A percentile compares a stretch with the other conserved stretches of the same genome.
Evolutionary conservation across 2,329 filamentous ascomycete genomes (phyloP).

Genomic region (Cadophora sp.): DNA sequence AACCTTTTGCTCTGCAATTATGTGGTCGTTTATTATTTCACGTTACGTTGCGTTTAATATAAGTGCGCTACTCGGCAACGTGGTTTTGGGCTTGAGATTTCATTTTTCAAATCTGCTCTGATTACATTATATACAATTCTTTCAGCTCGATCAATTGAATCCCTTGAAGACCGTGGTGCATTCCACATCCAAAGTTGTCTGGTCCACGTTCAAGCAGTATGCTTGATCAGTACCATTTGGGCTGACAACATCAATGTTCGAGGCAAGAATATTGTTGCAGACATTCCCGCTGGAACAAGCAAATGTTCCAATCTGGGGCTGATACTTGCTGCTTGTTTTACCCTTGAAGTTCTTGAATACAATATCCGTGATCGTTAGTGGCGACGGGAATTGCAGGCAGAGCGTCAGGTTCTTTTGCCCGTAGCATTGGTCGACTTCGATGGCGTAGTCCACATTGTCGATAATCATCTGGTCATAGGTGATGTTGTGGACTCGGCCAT

Average conservation of each 20-base stretch:
- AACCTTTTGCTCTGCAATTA: no score
- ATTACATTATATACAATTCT: neutral
- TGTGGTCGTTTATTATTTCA: neutral
- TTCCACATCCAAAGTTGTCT: slow-evolving; percentile 45
- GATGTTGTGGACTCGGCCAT: slow-evolving; percentile 67
- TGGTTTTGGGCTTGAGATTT: neutral
- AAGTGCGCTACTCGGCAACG: neutral
- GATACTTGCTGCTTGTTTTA: slow-evolving; percentile 53
- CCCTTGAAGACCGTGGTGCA: slow-evolving; percentile 42
- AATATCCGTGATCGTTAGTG: slow-evolving; percentile 61
- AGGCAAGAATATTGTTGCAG: slow-evolving; percentile 55
- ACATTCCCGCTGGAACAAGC: slow-evolving; percentile 56
- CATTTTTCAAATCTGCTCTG: neutral
- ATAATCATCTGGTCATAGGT: slow-evolving; percentile 69
- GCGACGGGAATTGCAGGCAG: slow-evolving; percentile 63
- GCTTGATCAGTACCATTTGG: slow-evolving; percentile 53
- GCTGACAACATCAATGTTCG: slow-evolving; percentile 54
- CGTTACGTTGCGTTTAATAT: neutral
- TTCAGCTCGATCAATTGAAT: slow-evolving; percentile 37
- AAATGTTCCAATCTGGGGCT: slow-evolving; percentile 53
- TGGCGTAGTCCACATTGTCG: slow-evolving; percentile 68
- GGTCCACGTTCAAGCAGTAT: slow-evolving; percentile 52
- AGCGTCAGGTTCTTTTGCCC: slow-evolving; percentile 66
- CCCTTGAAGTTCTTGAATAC: slow-evolving; percentile 62
- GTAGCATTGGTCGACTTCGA: slow-evolving; percentile 71